A percentile compares a stretch with the other conserved stretches of the same genome.
Evolutionary conservation across 179 eudicot genomes (phyloP).

Genomic region (Vitellaria paradoxa): DNA sequence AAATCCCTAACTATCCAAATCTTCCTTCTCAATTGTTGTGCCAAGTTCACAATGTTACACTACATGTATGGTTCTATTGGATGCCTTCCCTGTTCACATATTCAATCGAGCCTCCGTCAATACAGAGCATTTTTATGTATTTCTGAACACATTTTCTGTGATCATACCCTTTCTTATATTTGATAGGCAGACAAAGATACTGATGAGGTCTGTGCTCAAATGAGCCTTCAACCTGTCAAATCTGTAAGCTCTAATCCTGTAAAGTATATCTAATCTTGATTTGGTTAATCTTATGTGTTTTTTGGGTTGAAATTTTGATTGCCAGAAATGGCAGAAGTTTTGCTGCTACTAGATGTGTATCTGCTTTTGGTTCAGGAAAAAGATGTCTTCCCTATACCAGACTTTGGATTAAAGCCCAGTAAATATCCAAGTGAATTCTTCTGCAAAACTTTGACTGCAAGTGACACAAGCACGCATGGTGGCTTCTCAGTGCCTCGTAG

Average conservation of each 20-base stretch:
- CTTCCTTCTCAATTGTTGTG: conserved; percentile 85
- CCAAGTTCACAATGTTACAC: conserved; percentile 87
- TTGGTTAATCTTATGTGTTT: background rate
- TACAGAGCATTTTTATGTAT: background rate
- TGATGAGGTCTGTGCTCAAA: conserved; percentile 92
- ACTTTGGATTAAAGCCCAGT: conserved; percentile 63
- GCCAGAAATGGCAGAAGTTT: background rate
- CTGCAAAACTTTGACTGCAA: conserved; percentile 96
- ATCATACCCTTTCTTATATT: conserved; percentile 7
- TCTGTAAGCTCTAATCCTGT: conserved; percentile 44
- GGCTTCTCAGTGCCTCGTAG: conserved; percentile 99
- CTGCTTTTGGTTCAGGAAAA: conserved; percentile 52
- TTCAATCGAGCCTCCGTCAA: background rate
- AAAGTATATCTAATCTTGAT: background rate
- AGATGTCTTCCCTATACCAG: conserved; percentile 82
- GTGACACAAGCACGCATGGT: conserved; percentile 99
- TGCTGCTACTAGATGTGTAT: background rate
- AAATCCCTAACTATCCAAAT: conserved; percentile 91
- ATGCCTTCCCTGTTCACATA: background rate
- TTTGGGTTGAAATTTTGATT: background rate
- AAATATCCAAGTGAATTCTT: conserved; percentile 91
- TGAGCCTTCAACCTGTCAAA: conserved; percentile 90
- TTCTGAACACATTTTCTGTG: background rate
- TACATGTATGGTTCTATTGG: conserved; percentile 59
- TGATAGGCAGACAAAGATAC: conserved; percentile 91